These are phyloP conservation scores for Tilletia caries DNA, from an alignment of 1,284 basidiomycete species.

Conservation along the genomic window DNA sequence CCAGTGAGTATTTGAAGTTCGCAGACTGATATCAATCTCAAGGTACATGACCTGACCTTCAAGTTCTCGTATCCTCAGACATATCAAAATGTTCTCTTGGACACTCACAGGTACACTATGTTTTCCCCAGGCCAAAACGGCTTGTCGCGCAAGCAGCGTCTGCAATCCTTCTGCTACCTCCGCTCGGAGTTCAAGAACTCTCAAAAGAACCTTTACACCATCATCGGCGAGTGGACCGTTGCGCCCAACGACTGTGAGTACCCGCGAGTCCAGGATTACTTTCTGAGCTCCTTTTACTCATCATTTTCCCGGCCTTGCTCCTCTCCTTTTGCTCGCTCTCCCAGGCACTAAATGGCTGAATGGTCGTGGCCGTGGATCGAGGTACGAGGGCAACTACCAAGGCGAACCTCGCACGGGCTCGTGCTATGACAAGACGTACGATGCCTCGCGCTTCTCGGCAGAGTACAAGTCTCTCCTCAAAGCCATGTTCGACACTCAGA, in stretches of 20 bases:
- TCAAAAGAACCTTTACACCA: constrained; percentile 36
- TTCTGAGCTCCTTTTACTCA: no score
- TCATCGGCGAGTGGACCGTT: constrained; percentile 53
- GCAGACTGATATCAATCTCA: not conserved
- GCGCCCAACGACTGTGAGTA: constrained; percentile 71
- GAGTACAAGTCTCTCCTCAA: constrained; percentile 79
- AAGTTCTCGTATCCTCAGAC: constrained; percentile 9
- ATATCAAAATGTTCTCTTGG: constrained; percentile 70
- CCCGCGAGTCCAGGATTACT: no score
- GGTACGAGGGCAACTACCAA: constrained; percentile 71
- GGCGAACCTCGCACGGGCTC: constrained; percentile 61
- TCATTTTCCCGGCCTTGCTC: no score
- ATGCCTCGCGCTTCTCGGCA: constrained; percentile 67
- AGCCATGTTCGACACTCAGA: constrained; percentile 79
- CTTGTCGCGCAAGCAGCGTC: constrained; percentile 31
- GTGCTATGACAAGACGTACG: constrained; percentile 71
- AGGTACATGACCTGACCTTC: not conserved
- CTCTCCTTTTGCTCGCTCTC: not conserved
- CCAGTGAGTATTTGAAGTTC: constrained; percentile 37
- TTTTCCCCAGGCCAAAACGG: constrained; percentile 36
- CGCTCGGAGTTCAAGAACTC: constrained; percentile 33
- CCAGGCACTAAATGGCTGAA: constrained; percentile 69
- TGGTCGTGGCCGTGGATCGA: constrained; percentile 62
- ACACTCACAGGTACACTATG: constrained; percentile 57
- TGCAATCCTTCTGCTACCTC: constrained; percentile 39